Evolutionary conservation across 257 asterid genomes (phyloP).

Genomic region (Cynanchum wilfordii): DNA sequence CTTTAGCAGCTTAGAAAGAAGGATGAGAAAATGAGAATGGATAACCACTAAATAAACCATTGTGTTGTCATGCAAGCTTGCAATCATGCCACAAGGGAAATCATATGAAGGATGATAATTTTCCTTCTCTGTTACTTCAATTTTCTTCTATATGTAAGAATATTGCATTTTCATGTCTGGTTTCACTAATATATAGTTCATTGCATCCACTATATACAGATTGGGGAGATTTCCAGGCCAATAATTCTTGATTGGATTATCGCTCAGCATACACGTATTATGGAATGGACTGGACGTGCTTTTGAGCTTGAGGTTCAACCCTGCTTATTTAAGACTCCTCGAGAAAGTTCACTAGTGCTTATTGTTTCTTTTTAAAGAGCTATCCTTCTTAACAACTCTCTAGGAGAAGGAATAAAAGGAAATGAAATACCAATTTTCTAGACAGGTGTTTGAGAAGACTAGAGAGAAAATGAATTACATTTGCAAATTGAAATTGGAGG

Average conservation of each 20-base stretch:
- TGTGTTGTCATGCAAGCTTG: neutral
- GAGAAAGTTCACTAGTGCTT: conserved; percentile 3
- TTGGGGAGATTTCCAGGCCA: conserved; percentile 72
- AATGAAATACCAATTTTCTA: neutral
- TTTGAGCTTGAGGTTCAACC: conserved; percentile 85
- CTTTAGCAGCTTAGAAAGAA: neutral
- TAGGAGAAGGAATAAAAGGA: neutral
- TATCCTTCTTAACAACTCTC: neutral
- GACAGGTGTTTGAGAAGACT: too few relatives aligned
- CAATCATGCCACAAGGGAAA: neutral
- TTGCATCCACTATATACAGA: conserved; percentile 40
- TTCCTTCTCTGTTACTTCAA: neutral
- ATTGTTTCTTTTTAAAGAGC: conserved; percentile 1
- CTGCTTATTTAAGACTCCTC: conserved; percentile 10
- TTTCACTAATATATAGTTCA: neutral
- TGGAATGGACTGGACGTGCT: conserved; percentile 97
- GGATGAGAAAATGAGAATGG: neutral
- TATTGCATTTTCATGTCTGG: neutral
- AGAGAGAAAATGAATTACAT: neutral
- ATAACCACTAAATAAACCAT: neutral
- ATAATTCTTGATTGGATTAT: conserved; percentile 95
- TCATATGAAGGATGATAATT: neutral
- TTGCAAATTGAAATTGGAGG: neutral
- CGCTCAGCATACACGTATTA: conserved; percentile 72
- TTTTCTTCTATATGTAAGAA: neutral